phyloP scores from a whole-genome alignment of 768 basidiomycete species.

The Boletus insuetus region DNA sequence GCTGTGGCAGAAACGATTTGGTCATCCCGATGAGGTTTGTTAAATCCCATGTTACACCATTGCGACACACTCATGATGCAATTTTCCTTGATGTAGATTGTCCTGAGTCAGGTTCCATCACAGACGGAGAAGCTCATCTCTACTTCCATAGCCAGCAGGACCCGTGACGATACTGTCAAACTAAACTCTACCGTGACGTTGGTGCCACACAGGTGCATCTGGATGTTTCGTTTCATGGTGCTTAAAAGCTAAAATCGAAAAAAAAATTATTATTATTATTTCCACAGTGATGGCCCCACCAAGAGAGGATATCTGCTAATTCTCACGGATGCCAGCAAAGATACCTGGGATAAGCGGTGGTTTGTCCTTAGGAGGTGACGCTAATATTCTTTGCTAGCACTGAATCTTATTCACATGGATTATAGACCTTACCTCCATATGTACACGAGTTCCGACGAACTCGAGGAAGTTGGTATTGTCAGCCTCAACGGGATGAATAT shows the following conservation, averaged over 20 bases:
- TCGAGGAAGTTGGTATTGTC: conserved; percentile 80
- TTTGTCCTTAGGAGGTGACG: conserved; percentile 81
- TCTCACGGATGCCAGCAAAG: conserved; percentile 74
- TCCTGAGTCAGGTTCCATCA: conserved; percentile 67
- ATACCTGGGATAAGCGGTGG: conserved; percentile 82
- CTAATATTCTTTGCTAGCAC: background rate
- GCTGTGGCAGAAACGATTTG: conserved; percentile 85
- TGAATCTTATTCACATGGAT: conserved; percentile 2
- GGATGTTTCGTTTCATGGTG: background rate
- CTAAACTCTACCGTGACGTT: conserved; percentile 71
- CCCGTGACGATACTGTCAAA: conserved; percentile 54
- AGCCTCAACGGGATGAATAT: conserved; percentile 83
- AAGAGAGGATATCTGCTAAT: conserved; percentile 84
- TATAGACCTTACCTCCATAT: conserved; percentile 85
- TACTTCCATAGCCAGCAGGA: conserved; percentile 28
- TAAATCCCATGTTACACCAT: background rate
- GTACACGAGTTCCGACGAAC: conserved; percentile 79
- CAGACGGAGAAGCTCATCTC: conserved; percentile 44
- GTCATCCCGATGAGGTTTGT: conserved; percentile 70
- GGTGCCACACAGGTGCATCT: conserved; percentile 64
- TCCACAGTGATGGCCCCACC: conserved; percentile 67
- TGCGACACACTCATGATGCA: conserved; percentile 12
- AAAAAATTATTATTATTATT: no score
- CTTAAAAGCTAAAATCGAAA: background rate
- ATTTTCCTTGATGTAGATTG: conserved; percentile 53